Percentiles rank a stretch among this genome's conserved stretches.
Conservation (phyloP, 2,329 filamentous ascomycete species). For the Penicillium sp. region DNA sequence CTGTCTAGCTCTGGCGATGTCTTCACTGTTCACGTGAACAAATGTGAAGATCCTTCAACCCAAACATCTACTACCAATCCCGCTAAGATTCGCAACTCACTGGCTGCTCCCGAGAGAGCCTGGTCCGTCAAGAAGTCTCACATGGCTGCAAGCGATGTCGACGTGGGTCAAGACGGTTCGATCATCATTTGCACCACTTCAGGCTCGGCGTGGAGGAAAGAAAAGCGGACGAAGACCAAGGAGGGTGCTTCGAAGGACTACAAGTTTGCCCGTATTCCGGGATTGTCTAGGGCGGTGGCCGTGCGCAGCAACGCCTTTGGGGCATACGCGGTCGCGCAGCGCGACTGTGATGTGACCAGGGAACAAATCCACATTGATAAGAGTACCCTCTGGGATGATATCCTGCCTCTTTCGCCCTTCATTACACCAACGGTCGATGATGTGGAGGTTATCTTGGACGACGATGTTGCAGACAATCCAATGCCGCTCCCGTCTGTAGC, state of each 20-base stretch:
- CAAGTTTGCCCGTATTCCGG: constrained; percentile 90
- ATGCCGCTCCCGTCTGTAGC: constrained; percentile 22
- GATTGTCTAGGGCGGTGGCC: constrained; percentile 78
- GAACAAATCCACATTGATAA: constrained; percentile 68
- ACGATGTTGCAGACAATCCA: constrained; percentile 44
- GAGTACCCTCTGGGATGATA: constrained; percentile 72
- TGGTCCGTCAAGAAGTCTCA: constrained; percentile 87
- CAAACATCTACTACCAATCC: constrained; percentile 86
- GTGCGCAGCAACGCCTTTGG: constrained; percentile 89
- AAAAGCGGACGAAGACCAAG: constrained; percentile 80
- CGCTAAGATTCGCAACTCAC: constrained; percentile 79
- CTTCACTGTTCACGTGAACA: constrained; percentile 79
- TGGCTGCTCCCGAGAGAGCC: constrained; percentile 76
- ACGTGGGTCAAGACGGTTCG: constrained; percentile 87
- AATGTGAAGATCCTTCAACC: constrained; percentile 61
- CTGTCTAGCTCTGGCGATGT: constrained; percentile 82
- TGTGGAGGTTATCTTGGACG: constrained; percentile 45
- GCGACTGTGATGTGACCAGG: constrained; percentile 79
- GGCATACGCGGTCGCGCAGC: constrained; percentile 82
- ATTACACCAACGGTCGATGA: constrained; percentile 52
- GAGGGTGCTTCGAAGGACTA: constrained; percentile 79
- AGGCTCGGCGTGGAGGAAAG: constrained; percentile 88
- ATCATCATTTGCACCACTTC: constrained; percentile 92
- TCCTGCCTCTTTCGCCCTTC: constrained; percentile 71
- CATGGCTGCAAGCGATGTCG: constrained; percentile 82